Base-by-base conservation (phyloP, 441 rosid species). In the Pelargonium australe region DNA sequence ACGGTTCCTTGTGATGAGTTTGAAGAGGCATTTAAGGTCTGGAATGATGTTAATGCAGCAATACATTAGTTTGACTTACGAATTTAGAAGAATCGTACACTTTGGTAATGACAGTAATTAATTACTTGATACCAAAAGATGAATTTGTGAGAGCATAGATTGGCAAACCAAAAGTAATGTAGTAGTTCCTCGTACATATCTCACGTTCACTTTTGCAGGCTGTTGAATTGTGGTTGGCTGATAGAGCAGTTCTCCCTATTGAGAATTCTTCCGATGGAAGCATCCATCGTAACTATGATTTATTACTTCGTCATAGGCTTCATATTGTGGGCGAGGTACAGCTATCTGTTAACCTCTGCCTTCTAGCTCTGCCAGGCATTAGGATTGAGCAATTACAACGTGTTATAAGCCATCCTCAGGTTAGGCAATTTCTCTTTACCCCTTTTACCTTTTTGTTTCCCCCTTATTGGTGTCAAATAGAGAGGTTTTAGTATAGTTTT, bases 211-310 rank as follows among this genome's bases (percentile, higher is more conserved):
- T 14, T 53, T 14, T 53, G 60, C 83, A 95, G 98, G 97, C 99
- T 51, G 99, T 92, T 77, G 99, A 92, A 79, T 85, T 85, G 61
- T 95, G 95, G 94, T 77, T 90, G 70, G 99, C 92, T 77, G 92
- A 95, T 68, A 92, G 84, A 78, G 98, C 97, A 47, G 87, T 92
- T 70, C 81, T 95, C 70, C 98, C 99, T 3, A 92, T 95, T 2
- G 99, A 95, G 81, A 92, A 85, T 77, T 95, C 98, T 49, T 79
- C 89, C n/a, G 96, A 89, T 72, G 99, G 99, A 63, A 92, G 99
- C 81, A 86, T 89, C 77, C 98, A 92, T 77, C 91, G 92, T 67
- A 95, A 92, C 74, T 95, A 95, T 76, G 99, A 95, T 79, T 83
- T 95, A 70, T 93, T 95, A 60, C 94, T 95, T 69, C 91, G 96